Percentiles rank a stretch among this genome's conserved stretches.
Evolutionary conservation across 352 stramenopile genomes (phyloP).

Genomic region (Peronospora destructor): DNA sequence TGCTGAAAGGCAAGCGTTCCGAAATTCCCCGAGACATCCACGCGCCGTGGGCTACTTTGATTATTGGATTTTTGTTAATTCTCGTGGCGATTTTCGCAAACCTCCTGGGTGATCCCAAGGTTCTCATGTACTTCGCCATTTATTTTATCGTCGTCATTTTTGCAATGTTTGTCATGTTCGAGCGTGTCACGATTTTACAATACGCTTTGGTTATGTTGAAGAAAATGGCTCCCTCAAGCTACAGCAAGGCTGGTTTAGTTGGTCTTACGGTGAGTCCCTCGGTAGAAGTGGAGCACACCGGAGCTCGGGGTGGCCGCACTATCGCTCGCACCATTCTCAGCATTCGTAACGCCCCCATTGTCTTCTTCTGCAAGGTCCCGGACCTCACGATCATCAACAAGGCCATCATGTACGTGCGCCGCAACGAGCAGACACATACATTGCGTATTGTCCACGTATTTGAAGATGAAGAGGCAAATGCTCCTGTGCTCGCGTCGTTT

Average conservation of each 20-base stretch:
- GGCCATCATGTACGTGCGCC: slow-evolving; percentile 90
- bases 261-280: neutral
- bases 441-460: slow-evolving; percentile 84
- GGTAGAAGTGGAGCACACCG: slow-evolving; percentile 38
- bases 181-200: slow-evolving; percentile 76
- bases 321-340: slow-evolving; percentile 72
- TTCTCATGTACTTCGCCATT: slow-evolving; percentile 82
- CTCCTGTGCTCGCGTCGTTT: slow-evolving; percentile 14
- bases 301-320: slow-evolving; percentile 68
- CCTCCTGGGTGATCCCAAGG: slow-evolving; percentile 63
- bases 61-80: slow-evolving; percentile 29
- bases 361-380: slow-evolving; percentile 88
- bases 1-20: slow-evolving; percentile 80
- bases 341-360: slow-evolving; percentile 85
- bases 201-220: slow-evolving; percentile 55
- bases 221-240: slow-evolving; percentile 50
- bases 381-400: slow-evolving; percentile 92
- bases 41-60: slow-evolving; percentile 41
- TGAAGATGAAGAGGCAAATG: slow-evolving; percentile 12
- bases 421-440: slow-evolving; percentile 88
- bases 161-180: slow-evolving; percentile 80
- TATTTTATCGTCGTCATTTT: slow-evolving; percentile 74
- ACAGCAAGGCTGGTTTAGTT: slow-evolving; percentile 5
- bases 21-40: slow-evolving; percentile 61
- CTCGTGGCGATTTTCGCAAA: slow-evolving; percentile 75